Conservation (phyloP, 495 filamentous ascomycete genomes). For the Astrothelium macrocarpum region DNA sequence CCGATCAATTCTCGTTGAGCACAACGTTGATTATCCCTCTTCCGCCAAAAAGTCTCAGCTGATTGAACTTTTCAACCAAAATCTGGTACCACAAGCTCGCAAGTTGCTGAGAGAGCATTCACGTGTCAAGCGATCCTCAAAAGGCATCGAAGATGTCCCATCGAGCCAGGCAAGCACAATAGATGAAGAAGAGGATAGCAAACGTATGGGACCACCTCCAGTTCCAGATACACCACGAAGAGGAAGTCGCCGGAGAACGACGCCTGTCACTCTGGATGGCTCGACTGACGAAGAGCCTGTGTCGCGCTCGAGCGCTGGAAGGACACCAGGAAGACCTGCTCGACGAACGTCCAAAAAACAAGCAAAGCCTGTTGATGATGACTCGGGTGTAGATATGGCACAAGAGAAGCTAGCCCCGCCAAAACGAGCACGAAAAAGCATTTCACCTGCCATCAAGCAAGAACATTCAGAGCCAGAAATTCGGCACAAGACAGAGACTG, state of each 20-base stretch:
- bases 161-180: slow-evolving; percentile 46
- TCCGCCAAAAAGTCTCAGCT: slow-evolving; percentile 84
- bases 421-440: slow-evolving; percentile 40
- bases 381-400: slow-evolving; percentile 34
- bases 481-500: slow-evolving; percentile 20
- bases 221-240: slow-evolving; percentile 32
- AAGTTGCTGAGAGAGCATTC: slow-evolving; percentile 65
- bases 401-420: slow-evolving; percentile 9
- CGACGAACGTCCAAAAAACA: slow-evolving; percentile 45
- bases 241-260: slow-evolving; percentile 16
- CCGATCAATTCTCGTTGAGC: slow-evolving; percentile 77
- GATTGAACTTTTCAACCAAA: slow-evolving; percentile 68
- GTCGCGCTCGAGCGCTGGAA: slow-evolving; percentile 15
- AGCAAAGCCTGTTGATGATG: slow-evolving; percentile 39
- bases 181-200: slow-evolving; percentile 31
- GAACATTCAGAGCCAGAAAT: not conserved
- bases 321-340: slow-evolving; percentile 21
- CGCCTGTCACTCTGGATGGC: slow-evolving; percentile 15
- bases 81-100: slow-evolving; percentile 66
- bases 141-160: slow-evolving; percentile 72
- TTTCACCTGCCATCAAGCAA: slow-evolving; percentile 24
- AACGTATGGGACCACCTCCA: slow-evolving; percentile 39
- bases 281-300: slow-evolving; percentile 9
- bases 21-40: slow-evolving; percentile 74
- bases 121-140: slow-evolving; percentile 66